Evolutionary conservation across 345 rosid genomes (phyloP).

Genomic region (Pistacia integerrima): DNA sequence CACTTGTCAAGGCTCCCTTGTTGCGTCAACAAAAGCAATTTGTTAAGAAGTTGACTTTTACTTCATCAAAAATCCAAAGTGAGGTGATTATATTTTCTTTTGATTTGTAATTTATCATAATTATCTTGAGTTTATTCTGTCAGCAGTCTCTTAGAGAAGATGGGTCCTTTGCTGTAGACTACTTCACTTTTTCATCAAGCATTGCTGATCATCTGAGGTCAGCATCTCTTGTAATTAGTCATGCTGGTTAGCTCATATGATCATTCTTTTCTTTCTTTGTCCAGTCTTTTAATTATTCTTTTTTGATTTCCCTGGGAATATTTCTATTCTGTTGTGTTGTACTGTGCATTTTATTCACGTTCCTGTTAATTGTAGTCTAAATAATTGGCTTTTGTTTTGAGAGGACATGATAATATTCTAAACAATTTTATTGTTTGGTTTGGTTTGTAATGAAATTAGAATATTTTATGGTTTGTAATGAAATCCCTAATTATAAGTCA

Average conservation of each 20-base stretch:
- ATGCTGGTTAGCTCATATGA: slow-evolving; percentile 56
- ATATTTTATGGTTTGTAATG: too few species aligned
- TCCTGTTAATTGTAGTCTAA: not conserved
- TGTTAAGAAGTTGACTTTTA: not conserved
- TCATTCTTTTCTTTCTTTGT: not conserved
- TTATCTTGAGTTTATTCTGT: not conserved
- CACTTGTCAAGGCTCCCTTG: not conserved
- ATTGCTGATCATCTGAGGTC: slow-evolving; percentile 76
- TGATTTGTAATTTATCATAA: not conserved
- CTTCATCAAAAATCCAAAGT: too few species aligned
- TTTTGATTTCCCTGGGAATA: not conserved
- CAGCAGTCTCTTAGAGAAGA: slow-evolving; percentile 59
- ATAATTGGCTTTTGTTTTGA: not conserved
- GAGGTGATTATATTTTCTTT: not conserved
- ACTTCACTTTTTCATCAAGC: slow-evolving; percentile 88
- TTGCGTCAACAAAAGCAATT: not conserved
- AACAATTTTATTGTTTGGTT: not conserved
- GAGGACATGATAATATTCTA: not conserved
- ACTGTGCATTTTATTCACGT: not conserved
- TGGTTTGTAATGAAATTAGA: not conserved
- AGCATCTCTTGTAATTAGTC: slow-evolving; percentile 91
- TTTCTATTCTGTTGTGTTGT: not conserved
- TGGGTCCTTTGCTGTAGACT: slow-evolving; percentile 70
- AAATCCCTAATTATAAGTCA: not conserved
- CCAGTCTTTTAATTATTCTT: not conserved